Evolutionary conservation across 192 early-diverging fungal genomes (phyloP), one percentile per base, ranked within the genome.

Genomic region (Coemansia sp.): DNA sequence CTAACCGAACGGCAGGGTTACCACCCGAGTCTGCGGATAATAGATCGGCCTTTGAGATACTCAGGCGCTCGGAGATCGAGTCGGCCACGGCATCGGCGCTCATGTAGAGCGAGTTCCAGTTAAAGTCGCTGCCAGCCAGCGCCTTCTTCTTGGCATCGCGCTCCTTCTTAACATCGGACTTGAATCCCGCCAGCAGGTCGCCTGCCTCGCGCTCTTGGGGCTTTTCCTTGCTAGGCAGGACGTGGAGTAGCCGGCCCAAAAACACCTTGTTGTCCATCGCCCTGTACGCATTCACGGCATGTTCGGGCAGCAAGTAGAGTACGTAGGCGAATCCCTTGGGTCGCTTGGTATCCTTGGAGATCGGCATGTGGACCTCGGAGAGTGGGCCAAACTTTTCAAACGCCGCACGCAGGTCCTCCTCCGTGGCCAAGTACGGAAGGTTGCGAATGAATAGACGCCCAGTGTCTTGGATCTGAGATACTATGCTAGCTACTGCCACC

Each of bases 71-170:
- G n/a, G 97, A 92, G 71, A 99, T 97, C 20, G 97, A 93, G 69
- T 92, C 94, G 8, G 93, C 92, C 61, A 99, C 92, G 3, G 97
- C 90, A 81, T 99, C 95, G 25, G 88, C 93, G 65, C 91, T 95
- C 93, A 98, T 94, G 64, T 95, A 99, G 60, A 99, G 79, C 38
- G 87, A 88, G 84, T 96, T 97, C 97, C 97, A 99, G 79, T 93
- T 96, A 56, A 94, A 95, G 63, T 93, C 93, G 70, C 86, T 92
- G 21, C 83, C 85, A 20, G 92, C 90, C 36, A 86, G 70, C 11
- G 86, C 87, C 78, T 92, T 95, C 63, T 85, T 83, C 73, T 94
- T 89, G 50, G 84, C 73, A 36, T 96, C 94, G 66, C 89, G 87
- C 77, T 97, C 86, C 61, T 88, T 85, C 79, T 97, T 96, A 59